Percentiles rank a stretch among this genome's conserved stretches.
Conservation (phyloP, 2,329 filamentous ascomycete species). For the Penicillium sclerotigenum region DNA sequence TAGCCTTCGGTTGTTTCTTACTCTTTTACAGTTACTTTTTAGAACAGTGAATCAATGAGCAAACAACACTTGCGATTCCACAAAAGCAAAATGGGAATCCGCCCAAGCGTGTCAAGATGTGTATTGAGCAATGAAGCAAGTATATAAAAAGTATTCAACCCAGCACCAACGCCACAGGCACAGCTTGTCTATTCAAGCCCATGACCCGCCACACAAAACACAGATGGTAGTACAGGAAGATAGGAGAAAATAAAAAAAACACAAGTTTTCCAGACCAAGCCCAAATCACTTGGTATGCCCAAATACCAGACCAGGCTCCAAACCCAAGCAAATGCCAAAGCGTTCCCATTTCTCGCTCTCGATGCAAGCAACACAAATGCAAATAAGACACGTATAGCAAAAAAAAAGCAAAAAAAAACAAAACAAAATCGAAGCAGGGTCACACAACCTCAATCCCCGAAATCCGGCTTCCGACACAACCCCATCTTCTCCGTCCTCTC, state of each 20-base stretch:
- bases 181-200: neutral
- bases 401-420: neutral
- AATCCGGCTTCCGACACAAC: constrained; percentile 28
- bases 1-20: neutral
- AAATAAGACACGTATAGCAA: neutral
- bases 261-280: neutral
- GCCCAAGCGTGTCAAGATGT: neutral
- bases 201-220: neutral
- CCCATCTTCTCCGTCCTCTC: constrained; percentile 29
- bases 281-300: neutral
- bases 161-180: constrained; percentile 2
- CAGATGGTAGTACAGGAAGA: neutral
- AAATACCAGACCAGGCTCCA: neutral
- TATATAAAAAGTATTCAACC: neutral
- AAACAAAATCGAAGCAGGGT: neutral
- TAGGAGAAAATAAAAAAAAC: neutral
- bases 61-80: neutral
- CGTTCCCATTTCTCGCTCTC: neutral
- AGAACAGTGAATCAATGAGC: neutral
- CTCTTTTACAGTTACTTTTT: neutral
- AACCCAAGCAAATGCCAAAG: neutral
- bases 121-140: neutral
- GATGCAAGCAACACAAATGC: neutral
- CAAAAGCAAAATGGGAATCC: neutral
- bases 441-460: constrained; percentile 15